Conservation (phyloP, 2,329 filamentous ascomycete genomes). For the Cylindrodendrum hubeiense region DNA sequence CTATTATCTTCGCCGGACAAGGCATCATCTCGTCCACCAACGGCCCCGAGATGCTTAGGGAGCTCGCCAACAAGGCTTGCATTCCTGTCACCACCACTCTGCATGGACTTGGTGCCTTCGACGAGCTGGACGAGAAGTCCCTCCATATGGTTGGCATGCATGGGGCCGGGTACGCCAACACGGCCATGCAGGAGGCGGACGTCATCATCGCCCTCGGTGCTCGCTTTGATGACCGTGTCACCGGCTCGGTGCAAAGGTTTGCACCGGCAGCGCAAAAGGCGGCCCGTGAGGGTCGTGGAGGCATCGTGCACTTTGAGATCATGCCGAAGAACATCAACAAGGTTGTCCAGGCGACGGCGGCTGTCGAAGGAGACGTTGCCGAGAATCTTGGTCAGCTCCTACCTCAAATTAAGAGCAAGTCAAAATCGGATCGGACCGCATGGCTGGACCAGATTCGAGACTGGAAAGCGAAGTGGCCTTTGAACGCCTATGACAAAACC, state of each 20-base stretch:
- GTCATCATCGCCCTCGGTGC: slow-evolving; percentile 94
- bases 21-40: slow-evolving; percentile 85
- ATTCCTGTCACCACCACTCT: slow-evolving; percentile 97
- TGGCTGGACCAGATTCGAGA: slow-evolving; percentile 92
- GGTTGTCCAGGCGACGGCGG: slow-evolving; percentile 95
- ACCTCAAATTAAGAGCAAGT: slow-evolving; percentile 74
- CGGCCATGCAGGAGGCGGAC: slow-evolving; percentile 97
- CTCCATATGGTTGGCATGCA: slow-evolving; percentile 99
- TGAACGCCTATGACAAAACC: slow-evolving; percentile 83
- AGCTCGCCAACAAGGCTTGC: slow-evolving; percentile 86
- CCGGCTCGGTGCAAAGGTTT: slow-evolving; percentile 83
- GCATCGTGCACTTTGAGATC: slow-evolving; percentile 98
- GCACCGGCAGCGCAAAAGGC: slow-evolving; percentile 89
- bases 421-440: slow-evolving; percentile 76
- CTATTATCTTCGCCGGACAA: slow-evolving; percentile 94
- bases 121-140: slow-evolving; percentile 93
- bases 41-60: slow-evolving; percentile 82
- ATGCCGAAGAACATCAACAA: slow-evolving; percentile 99
- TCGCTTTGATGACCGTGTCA: slow-evolving; percentile 97
- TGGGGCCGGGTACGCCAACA: slow-evolving; percentile 95
- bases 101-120: slow-evolving; percentile 90
- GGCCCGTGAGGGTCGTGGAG: slow-evolving; percentile 85
- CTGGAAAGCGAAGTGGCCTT: slow-evolving; percentile 94
- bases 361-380: slow-evolving; percentile 93
- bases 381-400: slow-evolving; percentile 83